phyloP scores from a whole-genome alignment of 2,329 filamentous ascomycete species.

The Phyllosticta citribraziliensis region DNA sequence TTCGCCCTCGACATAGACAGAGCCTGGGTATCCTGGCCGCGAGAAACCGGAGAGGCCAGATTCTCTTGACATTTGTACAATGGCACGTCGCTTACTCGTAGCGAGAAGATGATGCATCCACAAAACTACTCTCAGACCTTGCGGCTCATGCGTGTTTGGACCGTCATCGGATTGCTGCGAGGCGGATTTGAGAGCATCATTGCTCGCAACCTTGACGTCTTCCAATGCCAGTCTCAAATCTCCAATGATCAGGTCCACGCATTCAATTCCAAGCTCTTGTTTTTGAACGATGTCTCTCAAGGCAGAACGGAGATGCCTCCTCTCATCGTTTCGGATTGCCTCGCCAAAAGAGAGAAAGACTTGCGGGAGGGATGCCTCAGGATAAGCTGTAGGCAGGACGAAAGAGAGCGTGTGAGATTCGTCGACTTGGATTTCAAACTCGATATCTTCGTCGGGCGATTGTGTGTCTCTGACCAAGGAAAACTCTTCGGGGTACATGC shows the following conservation, averaged over 20 bases:
- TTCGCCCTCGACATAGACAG: slow-evolving; percentile 9
- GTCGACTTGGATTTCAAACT: not conserved
- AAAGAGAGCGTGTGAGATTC: slow-evolving; percentile 1
- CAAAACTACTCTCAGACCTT: slow-evolving; percentile 7
- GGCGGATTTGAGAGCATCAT: not conserved
- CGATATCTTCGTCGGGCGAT: not conserved
- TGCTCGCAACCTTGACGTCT: slow-evolving; percentile 8
- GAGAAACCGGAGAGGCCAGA: slow-evolving; percentile 2
- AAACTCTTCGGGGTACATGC: slow-evolving; percentile 8
- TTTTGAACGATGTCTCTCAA: not conserved
- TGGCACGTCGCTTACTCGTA: slow-evolving; percentile 6
- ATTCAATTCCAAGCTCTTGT: slow-evolving; percentile 3
- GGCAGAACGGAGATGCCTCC: not conserved
- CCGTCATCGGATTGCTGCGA: not conserved
- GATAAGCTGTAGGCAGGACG: not conserved
- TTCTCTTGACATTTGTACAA: slow-evolving; percentile 1
- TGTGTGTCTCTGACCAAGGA: slow-evolving; percentile 1
- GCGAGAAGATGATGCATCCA: slow-evolving; percentile 10
- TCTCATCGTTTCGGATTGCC: not conserved
- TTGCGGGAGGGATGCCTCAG: not conserved
- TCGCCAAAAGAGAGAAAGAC: slow-evolving; percentile 1
- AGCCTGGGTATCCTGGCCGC: slow-evolving; percentile 9
- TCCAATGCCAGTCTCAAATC: slow-evolving; percentile 11
- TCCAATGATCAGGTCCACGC: slow-evolving; percentile 7
- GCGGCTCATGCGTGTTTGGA: not conserved